A percentile compares a stretch with the other conserved stretches of the same genome.
These are phyloP conservation scores for Graphiopsis chlorocephala DNA, from an alignment of 2,329 filamentous ascomycete species.

Conservation along the genomic window DNA sequence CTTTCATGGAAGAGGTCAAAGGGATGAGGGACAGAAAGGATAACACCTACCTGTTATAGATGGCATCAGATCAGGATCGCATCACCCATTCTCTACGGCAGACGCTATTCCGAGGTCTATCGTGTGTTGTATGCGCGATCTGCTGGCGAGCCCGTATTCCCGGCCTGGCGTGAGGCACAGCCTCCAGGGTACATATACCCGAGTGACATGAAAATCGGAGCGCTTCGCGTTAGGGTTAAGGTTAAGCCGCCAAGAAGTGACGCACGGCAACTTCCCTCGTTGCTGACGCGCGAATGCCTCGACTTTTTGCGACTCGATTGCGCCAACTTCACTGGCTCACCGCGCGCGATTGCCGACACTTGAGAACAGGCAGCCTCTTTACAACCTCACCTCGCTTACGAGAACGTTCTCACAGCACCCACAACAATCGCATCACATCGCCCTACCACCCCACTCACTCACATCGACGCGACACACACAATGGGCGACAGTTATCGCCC, in stretches of 20 bases:
- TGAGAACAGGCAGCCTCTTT: neutral
- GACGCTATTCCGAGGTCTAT: constrained; percentile 4
- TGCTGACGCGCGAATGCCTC: constrained; percentile 10
- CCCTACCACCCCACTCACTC: neutral
- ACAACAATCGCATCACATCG: neutral
- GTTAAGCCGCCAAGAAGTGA: neutral
- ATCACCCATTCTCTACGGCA: neutral
- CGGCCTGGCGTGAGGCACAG: neutral
- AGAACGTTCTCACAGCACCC: neutral
- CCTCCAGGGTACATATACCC: neutral
- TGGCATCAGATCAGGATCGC: neutral
- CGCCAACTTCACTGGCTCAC: neutral
- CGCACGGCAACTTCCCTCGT: neutral
- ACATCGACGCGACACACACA: neutral
- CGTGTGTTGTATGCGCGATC: constrained; percentile 1
- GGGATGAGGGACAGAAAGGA: neutral
- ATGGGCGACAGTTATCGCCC: constrained; percentile 14
- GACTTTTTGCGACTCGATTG: constrained; percentile 5
- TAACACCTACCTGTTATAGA: neutral
- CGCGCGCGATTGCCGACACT: too few relatives aligned
- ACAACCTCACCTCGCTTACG: neutral
- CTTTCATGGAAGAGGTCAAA: neutral
- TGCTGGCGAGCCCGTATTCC: neutral
- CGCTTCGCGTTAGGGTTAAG: neutral
- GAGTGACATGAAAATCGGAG: neutral